Conservation (phyloP, 176 grass and related monocot genomes). For the Ananas comosus region DNA sequence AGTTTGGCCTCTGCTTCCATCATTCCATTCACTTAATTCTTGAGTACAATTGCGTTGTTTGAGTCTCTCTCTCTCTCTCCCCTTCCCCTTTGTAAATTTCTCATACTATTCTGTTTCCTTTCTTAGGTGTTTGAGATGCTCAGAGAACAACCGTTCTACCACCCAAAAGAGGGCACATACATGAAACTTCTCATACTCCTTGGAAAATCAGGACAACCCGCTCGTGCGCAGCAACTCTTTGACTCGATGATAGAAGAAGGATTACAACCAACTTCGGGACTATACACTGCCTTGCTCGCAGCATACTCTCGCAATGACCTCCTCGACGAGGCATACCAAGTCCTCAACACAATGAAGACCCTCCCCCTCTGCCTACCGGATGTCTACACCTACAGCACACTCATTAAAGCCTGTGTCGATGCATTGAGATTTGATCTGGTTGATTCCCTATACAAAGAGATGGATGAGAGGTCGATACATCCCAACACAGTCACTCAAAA, state of each 20-base stretch:
- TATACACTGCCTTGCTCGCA: constrained; percentile 68
- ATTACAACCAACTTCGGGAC: constrained; percentile 43
- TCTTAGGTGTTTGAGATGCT: constrained; percentile 71
- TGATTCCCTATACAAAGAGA: constrained; percentile 57
- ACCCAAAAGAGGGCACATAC: constrained; percentile 74
- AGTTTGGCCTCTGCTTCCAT: too few species aligned
- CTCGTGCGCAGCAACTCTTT: constrained; percentile 46
- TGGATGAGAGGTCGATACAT: constrained; percentile 44
- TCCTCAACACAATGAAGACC: constrained; percentile 59
- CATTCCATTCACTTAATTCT: too few species aligned
- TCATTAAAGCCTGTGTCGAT: constrained; percentile 74
- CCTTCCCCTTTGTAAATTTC: not conserved
- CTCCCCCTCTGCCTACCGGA: constrained; percentile 66
- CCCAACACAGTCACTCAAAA: constrained; percentile 88
- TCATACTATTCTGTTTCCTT: not conserved
- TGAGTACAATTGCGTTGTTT: too few species aligned
- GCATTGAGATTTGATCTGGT: constrained; percentile 51
- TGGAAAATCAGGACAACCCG: constrained; percentile 49
- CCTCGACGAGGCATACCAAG: constrained; percentile 52
- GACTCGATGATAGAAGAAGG: constrained; percentile 52
- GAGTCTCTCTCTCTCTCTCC: too few species aligned
- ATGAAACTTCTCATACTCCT: constrained; percentile 79
- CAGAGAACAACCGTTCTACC: constrained; percentile 66
- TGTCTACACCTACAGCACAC: constrained; percentile 78
- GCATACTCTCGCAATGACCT: constrained; percentile 53